Base-by-base conservation (phyloP, 2,329 filamentous ascomycete genomes). In the Paecilomyces niveus region DNA sequence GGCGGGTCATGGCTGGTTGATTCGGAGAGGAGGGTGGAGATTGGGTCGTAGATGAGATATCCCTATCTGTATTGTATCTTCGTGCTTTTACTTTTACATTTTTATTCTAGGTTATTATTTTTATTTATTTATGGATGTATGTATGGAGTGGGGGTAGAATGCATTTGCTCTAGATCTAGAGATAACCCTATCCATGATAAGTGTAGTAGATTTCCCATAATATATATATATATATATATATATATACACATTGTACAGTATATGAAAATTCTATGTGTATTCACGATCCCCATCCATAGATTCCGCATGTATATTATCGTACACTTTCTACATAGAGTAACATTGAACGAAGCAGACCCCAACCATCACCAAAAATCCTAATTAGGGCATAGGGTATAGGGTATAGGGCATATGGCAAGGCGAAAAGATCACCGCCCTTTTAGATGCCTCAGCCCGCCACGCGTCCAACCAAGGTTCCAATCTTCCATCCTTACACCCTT, bases 1-100 rank as follows among this genome's bases (percentile, higher is more conserved):
- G 82, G 82, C 1, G 87, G 86, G 0, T 86, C 87, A 24, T 78
- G 89, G 75, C 78, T 90, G 26, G 71, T 90, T 24, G 87, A 88
- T 65, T 85, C 82, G 45, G 83, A 89, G 71, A 65, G 72, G 45
- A 65, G 72, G 33, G 59, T 39, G 2, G 49, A 54, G n/a, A 29
- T 50, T 22, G n/a, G 22, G 21, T 50, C 22, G 39, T 45, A 45
- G 39, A 15, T 15, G 13, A 10, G 9, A 7, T 39, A 39, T 39
- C 35, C 13, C n/a, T 39, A 10, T 39, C 3, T 10, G 6, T 15
- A 10, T n/a, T n/a, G n/a, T 39, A n/a, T 39, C 3, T 45, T 45
- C 9, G 13, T 11, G 6, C 13, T 15, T 33, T 9, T 32, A 11
- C 31, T 11, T 32, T 32, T 11, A 9, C 31, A 32, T 5, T 22